These are phyloP conservation scores for Globisporangium viniferum DNA, from an alignment of 352 stramenopile genomes.

Conservation along the genomic window DNA sequence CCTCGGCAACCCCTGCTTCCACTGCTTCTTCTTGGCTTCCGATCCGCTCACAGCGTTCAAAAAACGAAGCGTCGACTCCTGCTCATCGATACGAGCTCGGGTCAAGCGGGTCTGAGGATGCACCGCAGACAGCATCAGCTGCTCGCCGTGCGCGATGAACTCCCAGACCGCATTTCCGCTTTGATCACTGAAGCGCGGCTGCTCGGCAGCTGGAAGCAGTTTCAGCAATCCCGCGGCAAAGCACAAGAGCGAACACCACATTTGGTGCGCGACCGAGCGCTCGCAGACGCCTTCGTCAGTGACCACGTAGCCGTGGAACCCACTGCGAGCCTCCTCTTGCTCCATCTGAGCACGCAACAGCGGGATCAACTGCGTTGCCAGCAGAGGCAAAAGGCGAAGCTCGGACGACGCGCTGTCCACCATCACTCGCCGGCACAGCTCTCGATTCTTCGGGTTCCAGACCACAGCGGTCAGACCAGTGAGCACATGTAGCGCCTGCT, in stretches of 20 bases:
- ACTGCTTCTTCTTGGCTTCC: slow-evolving; percentile 31
- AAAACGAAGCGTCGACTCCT: slow-evolving; percentile 40
- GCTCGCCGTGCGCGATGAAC: slow-evolving; percentile 52
- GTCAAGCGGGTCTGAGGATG: slow-evolving; percentile 33
- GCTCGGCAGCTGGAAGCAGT: slow-evolving; percentile 18
- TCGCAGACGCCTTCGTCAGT: slow-evolving; percentile 13
- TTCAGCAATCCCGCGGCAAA: slow-evolving; percentile 41
- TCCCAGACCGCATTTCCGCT: slow-evolving; percentile 39
- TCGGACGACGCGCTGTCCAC: slow-evolving; percentile 23
- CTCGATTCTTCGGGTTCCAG: slow-evolving; percentile 48
- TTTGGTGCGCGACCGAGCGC: slow-evolving; percentile 44
- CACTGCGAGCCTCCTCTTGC: slow-evolving; percentile 27
- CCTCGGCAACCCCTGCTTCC: slow-evolving; percentile 52
- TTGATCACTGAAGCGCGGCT: slow-evolving; percentile 8
- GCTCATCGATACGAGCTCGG: slow-evolving; percentile 43
- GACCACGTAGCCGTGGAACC: slow-evolving; percentile 34
- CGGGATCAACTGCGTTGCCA: slow-evolving; percentile 49
- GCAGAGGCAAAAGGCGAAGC: slow-evolving; percentile 35
- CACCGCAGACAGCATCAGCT: slow-evolving; percentile 36
- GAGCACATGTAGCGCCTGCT: slow-evolving; percentile 43
- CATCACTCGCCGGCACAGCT: slow-evolving; percentile 52
- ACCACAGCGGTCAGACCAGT: slow-evolving; percentile 44
- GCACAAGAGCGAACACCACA: slow-evolving; percentile 58
- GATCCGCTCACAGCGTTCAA: slow-evolving; percentile 42
- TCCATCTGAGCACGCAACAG: slow-evolving; percentile 39